Conservation (phyloP, 2,329 filamentous ascomycete genomes). For the Trichoderma aggressivum region DNA sequence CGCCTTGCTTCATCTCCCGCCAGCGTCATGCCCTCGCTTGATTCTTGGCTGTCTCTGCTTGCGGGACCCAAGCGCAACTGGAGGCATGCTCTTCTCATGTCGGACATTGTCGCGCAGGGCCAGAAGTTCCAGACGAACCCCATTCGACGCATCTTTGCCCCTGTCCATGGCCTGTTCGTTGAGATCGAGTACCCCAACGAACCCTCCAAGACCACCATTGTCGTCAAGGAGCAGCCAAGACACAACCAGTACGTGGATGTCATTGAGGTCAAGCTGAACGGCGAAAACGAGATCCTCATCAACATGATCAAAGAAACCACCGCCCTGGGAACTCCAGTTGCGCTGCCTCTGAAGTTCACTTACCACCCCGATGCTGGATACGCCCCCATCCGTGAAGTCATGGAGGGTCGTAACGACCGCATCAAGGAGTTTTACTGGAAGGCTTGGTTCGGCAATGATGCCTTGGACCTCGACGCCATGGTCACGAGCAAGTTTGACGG, state of each 20-base stretch:
- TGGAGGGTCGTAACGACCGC: slow-evolving; percentile 91
- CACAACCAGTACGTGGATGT: slow-evolving; percentile 86
- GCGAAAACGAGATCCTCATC: slow-evolving; percentile 76
- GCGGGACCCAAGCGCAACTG: slow-evolving; percentile 85
- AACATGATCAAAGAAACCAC: slow-evolving; percentile 93
- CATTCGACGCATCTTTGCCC: slow-evolving; percentile 85
- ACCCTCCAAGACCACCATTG: slow-evolving; percentile 77
- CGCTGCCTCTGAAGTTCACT: slow-evolving; percentile 80
- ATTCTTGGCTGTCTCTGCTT: slow-evolving; percentile 83
- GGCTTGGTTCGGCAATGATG: slow-evolving; percentile 90
- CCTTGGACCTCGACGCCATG: slow-evolving; percentile 76
- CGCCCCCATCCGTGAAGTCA: slow-evolving; percentile 95
- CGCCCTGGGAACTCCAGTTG: slow-evolving; percentile 75
- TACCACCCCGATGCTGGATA: slow-evolving; percentile 96
- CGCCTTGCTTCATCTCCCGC: slow-evolving; percentile 74
- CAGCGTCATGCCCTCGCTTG: slow-evolving; percentile 69
- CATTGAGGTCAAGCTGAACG: slow-evolving; percentile 74
- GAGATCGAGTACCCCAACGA: slow-evolving; percentile 83
- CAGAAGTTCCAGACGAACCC: slow-evolving; percentile 98
- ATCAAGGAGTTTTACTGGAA: slow-evolving; percentile 99
- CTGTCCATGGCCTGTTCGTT: slow-evolving; percentile 79
- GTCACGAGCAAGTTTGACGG: slow-evolving; percentile 89
- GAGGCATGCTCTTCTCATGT: slow-evolving; percentile 90
- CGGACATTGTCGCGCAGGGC: slow-evolving; percentile 90
- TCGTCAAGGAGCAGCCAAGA: slow-evolving; percentile 80